Evolutionary conservation across 768 basidiomycete genomes (phyloP).

Genomic region (Boletus rubescentipes): DNA sequence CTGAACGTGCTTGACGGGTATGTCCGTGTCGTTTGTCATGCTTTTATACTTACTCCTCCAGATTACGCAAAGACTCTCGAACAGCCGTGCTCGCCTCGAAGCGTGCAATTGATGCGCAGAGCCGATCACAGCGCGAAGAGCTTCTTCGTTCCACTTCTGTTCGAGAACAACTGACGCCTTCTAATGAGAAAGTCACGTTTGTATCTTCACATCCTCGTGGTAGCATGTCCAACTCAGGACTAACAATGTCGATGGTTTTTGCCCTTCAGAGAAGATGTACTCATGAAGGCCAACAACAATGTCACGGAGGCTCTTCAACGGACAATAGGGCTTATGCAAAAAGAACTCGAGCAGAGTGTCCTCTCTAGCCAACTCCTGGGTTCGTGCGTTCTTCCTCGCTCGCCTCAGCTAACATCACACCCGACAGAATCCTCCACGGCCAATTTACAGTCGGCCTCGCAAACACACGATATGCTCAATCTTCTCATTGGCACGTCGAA

Average conservation of each 20-base stretch:
- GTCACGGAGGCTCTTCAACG: conserved; percentile 87
- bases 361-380: conserved; percentile 85
- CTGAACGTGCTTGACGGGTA: conserved; percentile 51
- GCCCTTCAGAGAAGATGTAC: conserved; percentile 65
- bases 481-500: conserved; percentile 76
- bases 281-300: conserved; percentile 87
- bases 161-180: conserved; percentile 41
- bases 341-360: conserved; percentile 87
- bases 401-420: neutral
- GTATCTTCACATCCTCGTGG: conserved; percentile 26
- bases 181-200: conserved; percentile 62
- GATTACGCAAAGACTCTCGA: conserved; percentile 62
- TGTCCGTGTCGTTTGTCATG: conserved; percentile 18
- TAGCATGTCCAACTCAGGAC: neutral
- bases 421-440: conserved; percentile 71
- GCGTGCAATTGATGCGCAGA: conserved; percentile 61
- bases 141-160: conserved; percentile 54
- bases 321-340: conserved; percentile 85
- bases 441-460: conserved; percentile 70
- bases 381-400: conserved; percentile 28
- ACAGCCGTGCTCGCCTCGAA: conserved; percentile 74
- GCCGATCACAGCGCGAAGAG: conserved; percentile 63
- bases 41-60: conserved; percentile 25
- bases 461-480: conserved; percentile 73
- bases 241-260: neutral